phyloP scores from a whole-genome alignment of 179 eudicot species.

The Pouteria campechiana region DNA sequence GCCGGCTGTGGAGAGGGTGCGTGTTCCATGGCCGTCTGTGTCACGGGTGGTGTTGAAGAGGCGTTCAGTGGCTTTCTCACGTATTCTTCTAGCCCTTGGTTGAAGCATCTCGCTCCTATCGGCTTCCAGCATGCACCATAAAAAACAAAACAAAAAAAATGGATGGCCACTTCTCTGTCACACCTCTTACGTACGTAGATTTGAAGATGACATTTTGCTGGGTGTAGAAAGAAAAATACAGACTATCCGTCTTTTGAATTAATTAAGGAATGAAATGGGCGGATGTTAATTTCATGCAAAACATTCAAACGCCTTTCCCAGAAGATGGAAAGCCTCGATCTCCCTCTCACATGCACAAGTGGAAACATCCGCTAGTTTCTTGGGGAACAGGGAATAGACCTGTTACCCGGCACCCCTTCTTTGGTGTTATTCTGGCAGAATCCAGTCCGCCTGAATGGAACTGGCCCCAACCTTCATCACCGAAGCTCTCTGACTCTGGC shows the following conservation, averaged over 20 bases:
- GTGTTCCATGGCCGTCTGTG: conserved; percentile 10
- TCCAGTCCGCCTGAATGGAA: conserved; percentile 29
- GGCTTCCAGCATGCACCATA: not conserved
- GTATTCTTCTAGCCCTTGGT: not conserved
- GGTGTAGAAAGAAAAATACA: too few relatives aligned
- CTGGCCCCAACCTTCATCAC: conserved; percentile 22
- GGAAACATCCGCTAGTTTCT: conserved; percentile 8
- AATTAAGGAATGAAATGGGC: too few relatives aligned
- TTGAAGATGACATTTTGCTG: too few relatives aligned
- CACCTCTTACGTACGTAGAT: too few relatives aligned
- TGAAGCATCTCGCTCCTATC: not conserved
- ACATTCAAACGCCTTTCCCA: too few relatives aligned
- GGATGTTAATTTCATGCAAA: too few relatives aligned
- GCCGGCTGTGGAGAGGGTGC: conserved; percentile 6
- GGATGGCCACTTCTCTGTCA: too few relatives aligned
- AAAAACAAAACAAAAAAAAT: too few relatives aligned
- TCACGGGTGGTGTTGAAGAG: conserved; percentile 2
- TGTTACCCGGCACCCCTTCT: conserved; percentile 13
- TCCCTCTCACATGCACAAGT: too few relatives aligned
- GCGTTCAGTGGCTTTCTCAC: not conserved
- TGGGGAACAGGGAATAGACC: conserved; percentile 1
- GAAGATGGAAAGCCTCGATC: too few relatives aligned
- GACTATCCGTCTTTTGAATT: too few relatives aligned
- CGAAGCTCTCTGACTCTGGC: conserved; percentile 38
- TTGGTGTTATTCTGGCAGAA: conserved; percentile 8